Evolutionary conservation across 2,329 filamentous ascomycete genomes (phyloP).

Genomic region (Fusarium nurragi): DNA sequence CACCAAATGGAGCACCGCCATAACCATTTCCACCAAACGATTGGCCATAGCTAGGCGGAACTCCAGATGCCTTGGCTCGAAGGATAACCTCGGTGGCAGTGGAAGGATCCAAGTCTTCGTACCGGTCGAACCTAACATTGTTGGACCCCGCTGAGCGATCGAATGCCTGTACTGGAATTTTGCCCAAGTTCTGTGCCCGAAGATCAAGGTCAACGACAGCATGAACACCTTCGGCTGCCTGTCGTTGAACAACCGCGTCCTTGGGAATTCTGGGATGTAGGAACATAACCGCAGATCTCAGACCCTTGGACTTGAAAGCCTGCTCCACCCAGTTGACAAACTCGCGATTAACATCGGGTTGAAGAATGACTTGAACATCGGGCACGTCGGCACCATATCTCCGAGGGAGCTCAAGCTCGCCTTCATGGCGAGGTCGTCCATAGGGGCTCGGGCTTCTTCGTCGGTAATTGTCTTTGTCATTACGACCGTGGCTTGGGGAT

Average conservation of each 20-base stretch:
- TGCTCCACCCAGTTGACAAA: conserved; percentile 86
- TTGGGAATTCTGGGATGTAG: conserved; percentile 80
- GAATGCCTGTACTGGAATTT: conserved; percentile 85
- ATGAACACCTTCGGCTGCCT: conserved; percentile 88
- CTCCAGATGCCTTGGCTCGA: conserved; percentile 67
- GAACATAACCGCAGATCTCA: conserved; percentile 82
- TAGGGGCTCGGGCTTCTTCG: conserved; percentile 76
- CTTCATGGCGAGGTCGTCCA: conserved; percentile 58
- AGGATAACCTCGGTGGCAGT: conserved; percentile 84
- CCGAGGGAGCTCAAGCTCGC: conserved; percentile 75
- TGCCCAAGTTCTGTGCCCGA: conserved; percentile 73
- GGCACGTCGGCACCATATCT: conserved; percentile 80
- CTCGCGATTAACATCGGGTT: conserved; percentile 79
- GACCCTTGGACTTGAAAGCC: conserved; percentile 74
- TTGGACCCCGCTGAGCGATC: conserved; percentile 78
- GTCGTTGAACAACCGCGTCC: conserved; percentile 81
- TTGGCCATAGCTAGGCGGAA: conserved; percentile 45
- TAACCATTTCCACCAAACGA: conserved; percentile 41
- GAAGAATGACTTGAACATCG: conserved; percentile 86
- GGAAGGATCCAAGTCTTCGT: conserved; percentile 80
- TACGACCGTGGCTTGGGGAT: conserved; percentile 64
- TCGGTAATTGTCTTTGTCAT: conserved; percentile 64
- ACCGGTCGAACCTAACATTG: conserved; percentile 87
- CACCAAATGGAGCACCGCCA: conserved; percentile 48
- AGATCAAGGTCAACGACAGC: conserved; percentile 82